phyloP scores from a whole-genome alignment of 345 rosid species.

The Reutealis trisperma region DNA sequence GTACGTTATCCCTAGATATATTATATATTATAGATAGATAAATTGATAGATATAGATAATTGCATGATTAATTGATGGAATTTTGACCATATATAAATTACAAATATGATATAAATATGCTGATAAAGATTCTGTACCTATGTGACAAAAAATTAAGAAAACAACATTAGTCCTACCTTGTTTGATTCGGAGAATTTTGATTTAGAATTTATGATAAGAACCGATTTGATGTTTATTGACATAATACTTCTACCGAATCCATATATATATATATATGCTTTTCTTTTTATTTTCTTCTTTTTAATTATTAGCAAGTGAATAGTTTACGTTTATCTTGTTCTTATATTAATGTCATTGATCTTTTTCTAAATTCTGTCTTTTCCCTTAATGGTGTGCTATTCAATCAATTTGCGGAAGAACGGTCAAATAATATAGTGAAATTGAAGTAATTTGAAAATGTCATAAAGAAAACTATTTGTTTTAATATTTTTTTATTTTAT shows the following conservation, averaged over 20 bases:
- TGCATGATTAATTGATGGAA: slow-evolving; percentile 14
- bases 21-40: too few species aligned
- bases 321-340: too few species aligned
- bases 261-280: too few species aligned
- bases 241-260: background rate
- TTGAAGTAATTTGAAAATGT: too few species aligned
- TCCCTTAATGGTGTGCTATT: too few species aligned
- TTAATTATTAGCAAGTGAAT: background rate
- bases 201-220: slow-evolving; percentile 3
- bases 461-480: too few species aligned
- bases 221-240: slow-evolving; percentile 3
- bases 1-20: too few species aligned
- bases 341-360: too few species aligned
- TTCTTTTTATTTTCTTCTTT: background rate
- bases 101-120: background rate
- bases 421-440: too few species aligned
- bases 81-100: slow-evolving; percentile 12
- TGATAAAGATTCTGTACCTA: background rate
- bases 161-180: background rate
- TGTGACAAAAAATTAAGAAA: background rate
- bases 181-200: slow-evolving; percentile 13
- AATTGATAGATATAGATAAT: background rate
- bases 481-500: too few species aligned
- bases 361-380: too few species aligned
- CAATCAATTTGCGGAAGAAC: too few species aligned